Evolutionary conservation across 495 filamentous ascomycete species (phyloP).

Genomic region (Penicillium fimorum): DNA sequence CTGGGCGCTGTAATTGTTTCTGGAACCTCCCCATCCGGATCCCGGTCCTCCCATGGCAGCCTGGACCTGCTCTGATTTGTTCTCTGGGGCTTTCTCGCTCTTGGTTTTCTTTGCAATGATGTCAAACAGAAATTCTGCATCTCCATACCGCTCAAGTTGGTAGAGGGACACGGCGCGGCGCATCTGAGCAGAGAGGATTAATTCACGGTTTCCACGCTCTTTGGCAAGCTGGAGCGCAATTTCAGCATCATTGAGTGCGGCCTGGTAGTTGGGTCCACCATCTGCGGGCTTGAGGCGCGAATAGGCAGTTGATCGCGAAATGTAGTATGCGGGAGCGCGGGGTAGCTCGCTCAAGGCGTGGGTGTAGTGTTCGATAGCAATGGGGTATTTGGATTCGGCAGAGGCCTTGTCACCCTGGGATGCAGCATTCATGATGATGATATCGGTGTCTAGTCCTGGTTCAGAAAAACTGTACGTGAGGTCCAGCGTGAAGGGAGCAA

Average conservation of each 20-base stretch:
- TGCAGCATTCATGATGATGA: slow-evolving; percentile 57
- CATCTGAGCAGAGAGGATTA: slow-evolving; percentile 78
- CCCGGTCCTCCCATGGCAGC: slow-evolving; percentile 27
- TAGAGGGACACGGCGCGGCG: slow-evolving; percentile 74
- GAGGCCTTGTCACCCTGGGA: slow-evolving; percentile 64
- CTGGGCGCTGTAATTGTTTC: slow-evolving; percentile 13
- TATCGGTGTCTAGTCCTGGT: neutral
- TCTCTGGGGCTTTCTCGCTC: slow-evolving; percentile 52
- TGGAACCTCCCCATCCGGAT: neutral
- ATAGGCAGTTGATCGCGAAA: slow-evolving; percentile 83
- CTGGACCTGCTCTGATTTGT: slow-evolving; percentile 34
- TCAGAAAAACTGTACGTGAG: neutral
- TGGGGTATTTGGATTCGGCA: slow-evolving; percentile 55
- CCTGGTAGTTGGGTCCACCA: slow-evolving; percentile 45
- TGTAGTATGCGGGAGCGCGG: slow-evolving; percentile 75
- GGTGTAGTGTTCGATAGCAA: slow-evolving; percentile 73
- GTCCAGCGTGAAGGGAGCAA: neutral
- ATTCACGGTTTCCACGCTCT: slow-evolving; percentile 74
- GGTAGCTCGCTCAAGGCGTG: slow-evolving; percentile 65
- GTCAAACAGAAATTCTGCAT: slow-evolving; percentile 70
- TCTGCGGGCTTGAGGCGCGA: slow-evolving; percentile 57
- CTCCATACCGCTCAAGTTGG: slow-evolving; percentile 67
- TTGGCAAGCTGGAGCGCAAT: slow-evolving; percentile 65
- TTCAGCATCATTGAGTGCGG: slow-evolving; percentile 78
- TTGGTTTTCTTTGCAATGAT: slow-evolving; percentile 60